These are phyloP conservation scores for Xerophyta viscosa DNA, from an alignment of 106 monocot genomes.

Conservation along the genomic window DNA sequence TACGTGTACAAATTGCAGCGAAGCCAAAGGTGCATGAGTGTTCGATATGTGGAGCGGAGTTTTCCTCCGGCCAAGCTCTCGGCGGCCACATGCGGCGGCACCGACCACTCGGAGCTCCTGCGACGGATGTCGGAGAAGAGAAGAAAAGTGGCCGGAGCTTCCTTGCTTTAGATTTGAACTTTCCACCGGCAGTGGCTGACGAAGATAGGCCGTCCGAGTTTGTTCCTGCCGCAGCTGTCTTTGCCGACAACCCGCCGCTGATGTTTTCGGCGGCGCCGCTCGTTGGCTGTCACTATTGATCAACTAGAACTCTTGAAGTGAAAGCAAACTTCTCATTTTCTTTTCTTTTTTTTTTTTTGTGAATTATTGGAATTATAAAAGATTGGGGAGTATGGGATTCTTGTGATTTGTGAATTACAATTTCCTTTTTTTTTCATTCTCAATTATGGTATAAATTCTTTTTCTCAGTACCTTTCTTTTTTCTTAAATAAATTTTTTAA, in stretches of 20 bases:
- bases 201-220: background rate
- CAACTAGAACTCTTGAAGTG: too few relatives aligned
- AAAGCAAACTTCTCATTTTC: background rate
- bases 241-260: conserved; percentile 3
- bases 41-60: conserved; percentile 34
- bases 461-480: too few relatives aligned
- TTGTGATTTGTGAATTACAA: background rate
- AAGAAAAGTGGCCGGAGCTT: conserved; percentile 5
- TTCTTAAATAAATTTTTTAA: too few relatives aligned
- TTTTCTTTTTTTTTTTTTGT: background rate
- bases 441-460: too few relatives aligned
- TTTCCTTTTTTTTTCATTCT: background rate
- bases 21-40: conserved; percentile 35
- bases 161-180: conserved; percentile 31
- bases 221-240: conserved; percentile 1
- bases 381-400: background rate
- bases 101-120: conserved; percentile 5
- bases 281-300: conserved; percentile 31
- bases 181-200: conserved; percentile 26
- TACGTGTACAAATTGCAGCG: too few relatives aligned
- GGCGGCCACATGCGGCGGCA: conserved; percentile 54
- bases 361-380: background rate
- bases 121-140: background rate
- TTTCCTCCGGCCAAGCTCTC: conserved; percentile 38
- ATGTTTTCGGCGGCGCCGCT: conserved; percentile 18